Percentiles rank a stretch among this genome's conserved stretches.
phyloP scores from a whole-genome alignment of 2,329 filamentous ascomycete species.

The Penicillium sp. region DNA sequence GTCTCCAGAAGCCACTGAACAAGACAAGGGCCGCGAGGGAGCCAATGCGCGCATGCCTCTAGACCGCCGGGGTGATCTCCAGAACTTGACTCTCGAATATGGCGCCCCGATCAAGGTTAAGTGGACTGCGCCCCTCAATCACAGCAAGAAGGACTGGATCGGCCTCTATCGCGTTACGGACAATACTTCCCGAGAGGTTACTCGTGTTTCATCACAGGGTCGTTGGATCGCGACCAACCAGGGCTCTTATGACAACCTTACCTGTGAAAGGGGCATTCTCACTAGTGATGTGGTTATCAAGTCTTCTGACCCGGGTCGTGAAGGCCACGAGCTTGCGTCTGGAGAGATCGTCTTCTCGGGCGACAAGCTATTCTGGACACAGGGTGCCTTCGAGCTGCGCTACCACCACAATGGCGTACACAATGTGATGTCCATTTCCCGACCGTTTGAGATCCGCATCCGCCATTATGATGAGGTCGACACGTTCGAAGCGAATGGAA shows the following conservation, averaged over 20 bases:
- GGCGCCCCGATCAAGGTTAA: slow-evolving; percentile 85
- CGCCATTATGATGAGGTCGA: slow-evolving; percentile 75
- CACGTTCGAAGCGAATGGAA: slow-evolving; percentile 58
- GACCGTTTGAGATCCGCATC: slow-evolving; percentile 89
- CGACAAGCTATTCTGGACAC: slow-evolving; percentile 96
- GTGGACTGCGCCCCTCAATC: slow-evolving; percentile 86
- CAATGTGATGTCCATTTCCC: slow-evolving; percentile 89
- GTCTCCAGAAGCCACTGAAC: slow-evolving; percentile 56
- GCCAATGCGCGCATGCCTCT: slow-evolving; percentile 67
- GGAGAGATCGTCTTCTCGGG: slow-evolving; percentile 87
- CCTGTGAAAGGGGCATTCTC: slow-evolving; percentile 75
- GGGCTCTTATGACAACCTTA: slow-evolving; percentile 72
- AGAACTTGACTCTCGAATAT: slow-evolving; percentile 81
- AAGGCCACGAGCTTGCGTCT: slow-evolving; percentile 61
- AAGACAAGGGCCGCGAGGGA: slow-evolving; percentile 72
- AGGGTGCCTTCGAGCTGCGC: slow-evolving; percentile 93
- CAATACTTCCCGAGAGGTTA: slow-evolving; percentile 81
- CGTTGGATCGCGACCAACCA: slow-evolving; percentile 83
- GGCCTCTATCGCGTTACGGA: slow-evolving; percentile 95
- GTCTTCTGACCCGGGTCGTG: slow-evolving; percentile 45
- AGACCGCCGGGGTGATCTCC: slow-evolving; percentile 60
- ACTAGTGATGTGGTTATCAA: slow-evolving; percentile 63
- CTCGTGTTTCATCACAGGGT: slow-evolving; percentile 80
- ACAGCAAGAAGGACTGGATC: slow-evolving; percentile 92
- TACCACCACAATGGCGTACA: slow-evolving; percentile 94